Evolutionary conservation across 768 basidiomycete genomes (phyloP), one percentile per base, ranked within the genome.

Genomic region (Boletellus emodensis): DNA sequence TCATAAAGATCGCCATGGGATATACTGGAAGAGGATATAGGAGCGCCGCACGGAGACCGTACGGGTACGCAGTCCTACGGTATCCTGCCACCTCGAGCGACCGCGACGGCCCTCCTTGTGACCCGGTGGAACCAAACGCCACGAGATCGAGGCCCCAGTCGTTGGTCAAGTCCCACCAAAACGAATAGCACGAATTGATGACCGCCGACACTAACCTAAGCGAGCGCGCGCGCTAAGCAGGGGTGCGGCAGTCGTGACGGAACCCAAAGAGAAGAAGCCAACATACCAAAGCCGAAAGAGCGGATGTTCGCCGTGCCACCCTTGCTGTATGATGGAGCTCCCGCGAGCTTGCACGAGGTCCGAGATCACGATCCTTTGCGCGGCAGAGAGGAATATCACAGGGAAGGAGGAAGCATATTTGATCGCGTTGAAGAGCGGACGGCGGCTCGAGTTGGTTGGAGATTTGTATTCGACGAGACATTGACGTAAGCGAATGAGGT

Each of bases 121-220:
- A 51, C 46, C 53, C 20, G 58, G 64, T 53, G 49, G 65, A 53
- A 34, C 62, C 58, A 28, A 65, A 54, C 46, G 76, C 76, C 51
- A 98, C 72, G 38, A 97, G 71, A 40, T 84, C 80, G 48, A 99
- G 75, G 6, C 96, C 96, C 94, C 95, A 99, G 65, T 99, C 96
- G 66, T 95, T 90, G 42, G 91, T 93, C 38, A 98, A 79, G 69
- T 98, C 96, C 96, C 96, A 99, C 90, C 93, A 99, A 68, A 95
- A 98, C 3, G 94, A 94, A 69, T 92, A 99, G 28, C 89, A 66
- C 3, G 94, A 95, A 69, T 98, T 98, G 61, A 95, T 66, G 33
- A 81, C 77, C 20, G 91, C 94, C 10, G 85, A 81, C 40, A 96
- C 68, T 14, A 97, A 68, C 94, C 93, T 95, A 49, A 18, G 37